These are phyloP conservation scores for Pascua guehoae DNA, from an alignment of 1,284 basidiomycete species.

Conservation along the genomic window DNA sequence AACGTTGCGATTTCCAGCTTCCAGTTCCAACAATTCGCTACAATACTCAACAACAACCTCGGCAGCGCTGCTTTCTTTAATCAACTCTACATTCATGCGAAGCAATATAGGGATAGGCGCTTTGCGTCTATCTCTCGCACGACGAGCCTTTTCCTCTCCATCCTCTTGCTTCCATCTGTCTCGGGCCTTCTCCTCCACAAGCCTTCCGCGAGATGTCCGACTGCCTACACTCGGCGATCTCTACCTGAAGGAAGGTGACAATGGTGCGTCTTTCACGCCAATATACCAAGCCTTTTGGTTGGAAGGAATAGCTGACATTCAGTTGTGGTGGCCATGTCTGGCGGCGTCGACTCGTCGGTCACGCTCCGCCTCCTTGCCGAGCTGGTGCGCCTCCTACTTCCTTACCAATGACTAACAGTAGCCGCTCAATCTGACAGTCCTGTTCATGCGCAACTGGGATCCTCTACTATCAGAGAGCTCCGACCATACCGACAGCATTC, in stretches of 20 bases:
- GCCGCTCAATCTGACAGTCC: constrained; percentile 76
- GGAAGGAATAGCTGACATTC: constrained; percentile 2
- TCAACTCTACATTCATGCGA: too few relatives aligned
- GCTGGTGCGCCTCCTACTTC: constrained; percentile 53
- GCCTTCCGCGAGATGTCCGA: not conserved
- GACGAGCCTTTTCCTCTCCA: too few relatives aligned
- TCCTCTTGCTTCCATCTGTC: too few relatives aligned
- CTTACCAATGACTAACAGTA: constrained; percentile 35
- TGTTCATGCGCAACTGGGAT: constrained; percentile 97
- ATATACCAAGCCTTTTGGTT: too few relatives aligned
- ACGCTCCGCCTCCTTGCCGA: constrained; percentile 69
- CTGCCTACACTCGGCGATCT: constrained; percentile 27
- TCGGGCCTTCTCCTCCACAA: too few relatives aligned
- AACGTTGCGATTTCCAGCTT: too few relatives aligned
- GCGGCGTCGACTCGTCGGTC: constrained; percentile 92
- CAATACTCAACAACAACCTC: too few relatives aligned
- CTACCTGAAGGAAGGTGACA: constrained; percentile 54
- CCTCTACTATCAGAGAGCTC: constrained; percentile 38
- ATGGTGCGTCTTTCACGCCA: constrained; percentile 48
- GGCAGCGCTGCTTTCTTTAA: too few relatives aligned
- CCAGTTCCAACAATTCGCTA: too few relatives aligned
- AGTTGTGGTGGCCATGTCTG: constrained; percentile 92
- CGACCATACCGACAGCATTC: not conserved
- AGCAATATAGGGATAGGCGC: too few relatives aligned
- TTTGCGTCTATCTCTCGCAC: too few relatives aligned